A percentile compares a stretch with the other conserved stretches of the same genome.
phyloP scores from a whole-genome alignment of 495 filamentous ascomycete species.

The Hyaloscypha variabilis region DNA sequence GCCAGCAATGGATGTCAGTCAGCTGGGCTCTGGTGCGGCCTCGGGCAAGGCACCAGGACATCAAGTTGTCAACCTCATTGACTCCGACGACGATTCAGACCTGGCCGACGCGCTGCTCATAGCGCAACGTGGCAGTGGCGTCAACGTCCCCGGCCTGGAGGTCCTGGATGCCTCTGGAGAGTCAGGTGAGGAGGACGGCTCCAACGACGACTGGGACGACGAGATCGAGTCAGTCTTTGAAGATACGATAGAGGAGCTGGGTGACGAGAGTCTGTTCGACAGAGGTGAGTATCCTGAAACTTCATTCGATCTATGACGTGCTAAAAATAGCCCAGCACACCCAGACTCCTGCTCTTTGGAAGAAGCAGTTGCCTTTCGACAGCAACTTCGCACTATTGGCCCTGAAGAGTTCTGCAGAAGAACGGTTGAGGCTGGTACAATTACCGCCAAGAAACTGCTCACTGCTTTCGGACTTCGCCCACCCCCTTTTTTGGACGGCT shows the following conservation, averaged over 20 bases:
- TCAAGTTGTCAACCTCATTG: slow-evolving; percentile 12
- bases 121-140: slow-evolving; percentile 20
- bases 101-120: slow-evolving; percentile 11
- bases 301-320: slow-evolving; percentile 10
- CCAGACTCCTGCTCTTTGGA: slow-evolving; percentile 62
- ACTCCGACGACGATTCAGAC: slow-evolving; percentile 20
- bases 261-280: slow-evolving; percentile 52
- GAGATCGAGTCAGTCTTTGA: slow-evolving; percentile 54
- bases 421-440: slow-evolving; percentile 66
- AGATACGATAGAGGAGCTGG: slow-evolving; percentile 53
- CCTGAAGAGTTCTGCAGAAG: slow-evolving; percentile 73
- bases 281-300: slow-evolving; percentile 37
- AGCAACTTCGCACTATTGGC: slow-evolving; percentile 73
- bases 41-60: slow-evolving; percentile 2
- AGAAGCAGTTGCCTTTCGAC: slow-evolving; percentile 68
- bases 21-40: neutral
- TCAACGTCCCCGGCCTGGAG: slow-evolving; percentile 46
- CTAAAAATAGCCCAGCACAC: slow-evolving; percentile 21
- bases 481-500: slow-evolving; percentile 74
- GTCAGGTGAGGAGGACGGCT: slow-evolving; percentile 26
- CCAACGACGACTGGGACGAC: slow-evolving; percentile 39
- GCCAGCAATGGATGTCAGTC: slow-evolving; percentile 19
- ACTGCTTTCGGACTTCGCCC: slow-evolving; percentile 89
- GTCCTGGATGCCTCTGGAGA: slow-evolving; percentile 33
- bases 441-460: slow-evolving; percentile 81